These are phyloP conservation scores for Hypoxylon rickii DNA, from an alignment of 495 filamentous ascomycete species.

Conservation along the genomic window DNA sequence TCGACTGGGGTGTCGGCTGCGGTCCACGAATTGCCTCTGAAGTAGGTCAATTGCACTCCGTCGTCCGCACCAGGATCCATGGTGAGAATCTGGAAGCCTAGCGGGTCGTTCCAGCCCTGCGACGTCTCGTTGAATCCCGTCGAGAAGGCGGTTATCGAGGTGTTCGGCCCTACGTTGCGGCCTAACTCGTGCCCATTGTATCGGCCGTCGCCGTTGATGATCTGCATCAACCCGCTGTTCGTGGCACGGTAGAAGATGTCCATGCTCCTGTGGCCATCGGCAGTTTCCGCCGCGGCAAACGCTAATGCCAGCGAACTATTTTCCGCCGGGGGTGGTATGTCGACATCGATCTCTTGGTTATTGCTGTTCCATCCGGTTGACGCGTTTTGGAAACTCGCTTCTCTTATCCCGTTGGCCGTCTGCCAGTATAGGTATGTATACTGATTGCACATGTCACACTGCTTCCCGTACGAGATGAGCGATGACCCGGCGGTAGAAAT, in stretches of 20 bases:
- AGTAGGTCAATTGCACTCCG: constrained; percentile 36
- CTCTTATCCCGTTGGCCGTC: constrained; percentile 20
- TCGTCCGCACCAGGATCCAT: constrained; percentile 29
- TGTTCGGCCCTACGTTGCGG: constrained; percentile 26
- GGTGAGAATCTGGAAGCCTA: constrained; percentile 39
- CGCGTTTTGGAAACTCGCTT: constrained; percentile 25
- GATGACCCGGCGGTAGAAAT: constrained; percentile 32
- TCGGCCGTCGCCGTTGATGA: constrained; percentile 32
- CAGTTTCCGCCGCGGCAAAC: constrained; percentile 23
- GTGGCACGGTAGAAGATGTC: constrained; percentile 38
- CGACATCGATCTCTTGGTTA: constrained; percentile 8
- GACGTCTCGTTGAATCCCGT: constrained; percentile 37
- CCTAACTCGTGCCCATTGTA: constrained; percentile 24
- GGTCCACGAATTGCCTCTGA: constrained; percentile 24
- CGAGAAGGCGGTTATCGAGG: constrained; percentile 37
- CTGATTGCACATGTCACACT: constrained; percentile 36
- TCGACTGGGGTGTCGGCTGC: not conserved
- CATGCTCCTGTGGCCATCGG: constrained; percentile 32
- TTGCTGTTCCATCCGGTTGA: constrained; percentile 14
- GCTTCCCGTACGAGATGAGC: constrained; percentile 36
- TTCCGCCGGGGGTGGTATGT: constrained; percentile 13
- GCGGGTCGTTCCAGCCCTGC: constrained; percentile 17
- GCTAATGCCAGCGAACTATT: constrained; percentile 34
- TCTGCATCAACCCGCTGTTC: constrained; percentile 29
- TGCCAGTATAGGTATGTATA: constrained; percentile 38